Conservation (phyloP, 257 asterid genomes). For the Scutellaria barbata region DNA sequence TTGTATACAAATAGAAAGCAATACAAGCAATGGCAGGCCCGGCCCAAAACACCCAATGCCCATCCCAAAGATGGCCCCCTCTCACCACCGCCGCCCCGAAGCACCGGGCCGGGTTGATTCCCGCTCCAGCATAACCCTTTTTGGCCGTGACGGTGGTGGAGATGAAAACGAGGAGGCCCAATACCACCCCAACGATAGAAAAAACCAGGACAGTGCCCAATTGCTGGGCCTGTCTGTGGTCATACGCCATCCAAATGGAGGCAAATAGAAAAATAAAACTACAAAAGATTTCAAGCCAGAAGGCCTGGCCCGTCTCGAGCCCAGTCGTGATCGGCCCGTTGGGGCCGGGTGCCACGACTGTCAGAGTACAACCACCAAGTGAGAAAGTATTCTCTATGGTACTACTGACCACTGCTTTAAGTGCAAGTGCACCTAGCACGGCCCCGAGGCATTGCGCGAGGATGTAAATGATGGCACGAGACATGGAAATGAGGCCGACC, state of each 20-base stretch:
- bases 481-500: constrained; percentile 70
- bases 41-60: constrained; percentile 83
- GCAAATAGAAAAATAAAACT: constrained; percentile 64
- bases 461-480: constrained; percentile 62
- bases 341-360: constrained; percentile 54
- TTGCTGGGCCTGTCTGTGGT: constrained; percentile 59
- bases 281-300: constrained; percentile 72
- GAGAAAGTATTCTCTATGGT: constrained; percentile 52
- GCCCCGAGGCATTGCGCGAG: constrained; percentile 66
- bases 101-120: constrained; percentile 83
- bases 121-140: constrained; percentile 76
- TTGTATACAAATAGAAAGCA: constrained; percentile 61
- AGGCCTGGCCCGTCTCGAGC: constrained; percentile 57
- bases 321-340: constrained; percentile 53
- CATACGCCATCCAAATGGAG: constrained; percentile 83
- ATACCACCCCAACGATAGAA: constrained; percentile 53
- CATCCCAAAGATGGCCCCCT: constrained; percentile 80
- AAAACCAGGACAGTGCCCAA: constrained; percentile 55
- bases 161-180: constrained; percentile 66
- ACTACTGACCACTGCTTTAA: constrained; percentile 62
- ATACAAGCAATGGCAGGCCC: constrained; percentile 67
- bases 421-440: constrained; percentile 69
- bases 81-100: constrained; percentile 73
- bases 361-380: constrained; percentile 73
- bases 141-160: constrained; percentile 59